Evolutionary conservation across 2,329 filamentous ascomycete genomes (phyloP).

Genomic region (Exophiala sideris): DNA sequence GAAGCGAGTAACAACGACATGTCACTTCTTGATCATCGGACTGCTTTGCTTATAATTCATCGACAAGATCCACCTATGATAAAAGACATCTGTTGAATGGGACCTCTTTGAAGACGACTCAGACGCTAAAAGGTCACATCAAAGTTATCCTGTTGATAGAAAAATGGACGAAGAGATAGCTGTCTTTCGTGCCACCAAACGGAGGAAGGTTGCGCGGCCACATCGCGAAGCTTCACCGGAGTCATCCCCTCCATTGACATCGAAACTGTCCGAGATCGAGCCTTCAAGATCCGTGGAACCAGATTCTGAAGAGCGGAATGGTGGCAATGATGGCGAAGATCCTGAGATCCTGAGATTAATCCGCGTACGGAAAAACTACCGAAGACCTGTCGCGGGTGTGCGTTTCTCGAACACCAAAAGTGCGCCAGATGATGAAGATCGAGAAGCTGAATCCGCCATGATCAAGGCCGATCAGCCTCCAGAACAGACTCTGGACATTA

Average conservation of each 20-base stretch:
- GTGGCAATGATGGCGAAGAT: constrained; percentile 7
- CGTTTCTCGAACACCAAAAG: constrained; percentile 20
- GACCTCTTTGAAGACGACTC: neutral
- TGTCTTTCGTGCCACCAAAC: constrained; percentile 25
- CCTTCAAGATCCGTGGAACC: neutral
- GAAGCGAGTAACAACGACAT: too few relatives aligned
- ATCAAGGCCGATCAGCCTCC: constrained; percentile 18
- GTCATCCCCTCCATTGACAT: neutral
- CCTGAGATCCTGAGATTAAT: constrained; percentile 10
- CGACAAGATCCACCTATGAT: too few relatives aligned
- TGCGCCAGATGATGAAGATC: neutral
- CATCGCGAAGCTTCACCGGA: constrained; percentile 6
- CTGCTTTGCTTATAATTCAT: too few relatives aligned
- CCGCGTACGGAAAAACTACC: constrained; percentile 13
- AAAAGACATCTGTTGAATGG: neutral
- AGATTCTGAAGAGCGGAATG: neutral
- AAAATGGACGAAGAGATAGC: constrained; percentile 24
- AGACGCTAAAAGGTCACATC: neutral
- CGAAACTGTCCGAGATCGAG: neutral
- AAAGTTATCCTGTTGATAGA: neutral
- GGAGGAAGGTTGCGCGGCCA: constrained; percentile 17
- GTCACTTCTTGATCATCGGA: too few relatives aligned
- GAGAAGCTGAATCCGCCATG: neutral
- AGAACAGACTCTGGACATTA: constrained; percentile 38
- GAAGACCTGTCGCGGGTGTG: constrained; percentile 16